Evolutionary conservation across 169 alveolate genomes (phyloP), one percentile per base, ranked within the genome.

Genomic region (Cryptosporidium muris): DNA sequence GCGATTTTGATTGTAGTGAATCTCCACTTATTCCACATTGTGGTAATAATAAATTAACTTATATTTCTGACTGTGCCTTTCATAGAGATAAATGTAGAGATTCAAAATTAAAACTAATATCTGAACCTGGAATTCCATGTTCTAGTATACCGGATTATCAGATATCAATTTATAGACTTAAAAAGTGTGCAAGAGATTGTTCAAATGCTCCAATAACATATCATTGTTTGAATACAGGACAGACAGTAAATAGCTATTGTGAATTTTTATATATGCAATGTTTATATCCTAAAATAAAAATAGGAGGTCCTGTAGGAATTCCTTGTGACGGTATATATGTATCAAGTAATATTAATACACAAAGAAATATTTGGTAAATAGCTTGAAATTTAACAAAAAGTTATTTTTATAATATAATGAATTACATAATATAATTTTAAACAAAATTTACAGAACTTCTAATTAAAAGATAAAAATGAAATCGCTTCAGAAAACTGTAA

Each of bases 11-110:
- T 34, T 74, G 85, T 36, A 74, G 74, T 48, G 12, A 60, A 11
- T 74, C 85, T 9, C 85, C 85, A 12, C 54, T 52, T n/a, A 40
- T 74, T 58, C 65, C 85, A 54, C 85, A 74, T 48, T 74, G 85
- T 47, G 85, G 85, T 7, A 74, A 51, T 36, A 74, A 74, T 60
- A 74, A 58, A 68, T 51, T 74, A 3, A 74, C 85, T 37, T 74
- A 74, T 60, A 66, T 68, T 3, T 74, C 85, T 12, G 85, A 63
- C n/a, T 74, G 85, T 11, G 74, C 85, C 7, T 74, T 74, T 58
- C 85, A 74, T 25, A 38, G 85, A 7, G 85, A 74, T 47, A 66
- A 74, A 40, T 74, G 85, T 48, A 54, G 85, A 36, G 60, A 74
- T 45, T 48, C 85, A 43, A 74, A 25, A 5, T 45, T 74, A 25